Percentiles rank a stretch among this genome's conserved stretches.
Conservation (phyloP, 768 basidiomycete species). For the Pleurotus djamor region DNA sequence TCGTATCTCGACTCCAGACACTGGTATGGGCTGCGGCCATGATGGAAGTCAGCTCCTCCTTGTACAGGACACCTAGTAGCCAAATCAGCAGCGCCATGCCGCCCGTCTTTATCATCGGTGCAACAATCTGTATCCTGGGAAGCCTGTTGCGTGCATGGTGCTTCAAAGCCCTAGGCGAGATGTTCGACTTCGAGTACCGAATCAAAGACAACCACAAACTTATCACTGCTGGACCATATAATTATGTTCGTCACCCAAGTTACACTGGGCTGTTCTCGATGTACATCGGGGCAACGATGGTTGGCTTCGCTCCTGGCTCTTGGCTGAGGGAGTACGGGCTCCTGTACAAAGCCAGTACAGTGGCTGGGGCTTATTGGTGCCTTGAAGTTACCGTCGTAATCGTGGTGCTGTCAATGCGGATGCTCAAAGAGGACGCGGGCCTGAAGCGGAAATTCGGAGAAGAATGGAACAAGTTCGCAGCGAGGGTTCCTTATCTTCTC, state of each 20-base stretch:
- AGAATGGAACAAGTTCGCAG: slow-evolving; percentile 32
- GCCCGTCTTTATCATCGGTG: neutral
- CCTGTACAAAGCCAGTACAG: neutral
- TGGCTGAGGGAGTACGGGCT: slow-evolving; percentile 10
- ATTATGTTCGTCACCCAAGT: slow-evolving; percentile 31
- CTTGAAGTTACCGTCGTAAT: neutral
- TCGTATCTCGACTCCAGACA: neutral
- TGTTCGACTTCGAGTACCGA: slow-evolving; percentile 12
- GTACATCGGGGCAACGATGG: neutral
- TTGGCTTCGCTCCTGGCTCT: slow-evolving; percentile 2
- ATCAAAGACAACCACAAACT: slow-evolving; percentile 10
- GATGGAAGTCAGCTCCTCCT: neutral
- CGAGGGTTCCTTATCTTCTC: slow-evolving; percentile 21
- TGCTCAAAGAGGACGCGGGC: slow-evolving; percentile 25
- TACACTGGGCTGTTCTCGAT: slow-evolving; percentile 15
- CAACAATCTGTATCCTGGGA: neutral
- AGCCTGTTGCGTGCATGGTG: neutral
- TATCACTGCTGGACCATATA: slow-evolving; percentile 28
- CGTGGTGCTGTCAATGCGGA: slow-evolving; percentile 4
- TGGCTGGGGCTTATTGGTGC: neutral
- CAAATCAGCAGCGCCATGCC: neutral
- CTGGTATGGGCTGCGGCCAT: neutral
- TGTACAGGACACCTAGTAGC: neutral
- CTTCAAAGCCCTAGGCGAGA: slow-evolving; percentile 1
- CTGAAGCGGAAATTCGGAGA: slow-evolving; percentile 31